Evolutionary conservation across 2,329 filamentous ascomycete genomes (phyloP).

Genomic region (Neofusicoccum parvum): DNA sequence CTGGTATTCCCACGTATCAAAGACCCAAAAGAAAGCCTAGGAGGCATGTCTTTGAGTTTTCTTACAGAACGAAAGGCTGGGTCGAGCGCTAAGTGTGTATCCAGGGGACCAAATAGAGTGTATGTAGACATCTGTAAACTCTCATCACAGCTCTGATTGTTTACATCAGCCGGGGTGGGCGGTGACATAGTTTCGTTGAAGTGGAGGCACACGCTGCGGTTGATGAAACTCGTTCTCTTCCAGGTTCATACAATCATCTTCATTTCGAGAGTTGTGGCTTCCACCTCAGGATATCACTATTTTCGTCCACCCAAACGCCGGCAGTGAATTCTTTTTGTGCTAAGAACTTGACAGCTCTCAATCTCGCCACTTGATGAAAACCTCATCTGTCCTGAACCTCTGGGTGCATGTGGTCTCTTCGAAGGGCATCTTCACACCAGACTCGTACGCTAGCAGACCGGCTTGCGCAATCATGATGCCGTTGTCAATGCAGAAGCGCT

Average conservation of each 20-base stretch:
- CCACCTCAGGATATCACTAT: neutral
- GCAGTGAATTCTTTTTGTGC: neutral
- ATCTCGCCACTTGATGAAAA: slow-evolving; percentile 53
- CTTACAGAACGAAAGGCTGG: too few relatives aligned
- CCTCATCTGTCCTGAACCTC: slow-evolving; percentile 54
- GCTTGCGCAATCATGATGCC: slow-evolving; percentile 99
- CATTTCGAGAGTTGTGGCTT: neutral
- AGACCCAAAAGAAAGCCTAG: too few relatives aligned
- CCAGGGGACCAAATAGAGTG: too few relatives aligned
- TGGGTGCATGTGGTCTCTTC: slow-evolving; percentile 74
- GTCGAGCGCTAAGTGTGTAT: too few relatives aligned
- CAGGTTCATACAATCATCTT: neutral
- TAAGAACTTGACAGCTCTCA: slow-evolving; percentile 27
- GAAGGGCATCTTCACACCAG: slow-evolving; percentile 74
- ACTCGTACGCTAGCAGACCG: slow-evolving; percentile 80
- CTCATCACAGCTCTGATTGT: too few relatives aligned
- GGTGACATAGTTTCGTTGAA: too few relatives aligned
- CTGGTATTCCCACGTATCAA: too few relatives aligned
- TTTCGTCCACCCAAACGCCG: neutral
- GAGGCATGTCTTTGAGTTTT: too few relatives aligned
- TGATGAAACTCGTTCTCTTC: neutral
- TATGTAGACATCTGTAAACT: too few relatives aligned
- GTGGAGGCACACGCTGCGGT: too few relatives aligned
- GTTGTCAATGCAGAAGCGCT: slow-evolving; percentile 98
- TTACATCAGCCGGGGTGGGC: too few relatives aligned